These are phyloP conservation scores for Cyathus striatus DNA, from an alignment of 768 basidiomycete genomes.

Conservation along the genomic window DNA sequence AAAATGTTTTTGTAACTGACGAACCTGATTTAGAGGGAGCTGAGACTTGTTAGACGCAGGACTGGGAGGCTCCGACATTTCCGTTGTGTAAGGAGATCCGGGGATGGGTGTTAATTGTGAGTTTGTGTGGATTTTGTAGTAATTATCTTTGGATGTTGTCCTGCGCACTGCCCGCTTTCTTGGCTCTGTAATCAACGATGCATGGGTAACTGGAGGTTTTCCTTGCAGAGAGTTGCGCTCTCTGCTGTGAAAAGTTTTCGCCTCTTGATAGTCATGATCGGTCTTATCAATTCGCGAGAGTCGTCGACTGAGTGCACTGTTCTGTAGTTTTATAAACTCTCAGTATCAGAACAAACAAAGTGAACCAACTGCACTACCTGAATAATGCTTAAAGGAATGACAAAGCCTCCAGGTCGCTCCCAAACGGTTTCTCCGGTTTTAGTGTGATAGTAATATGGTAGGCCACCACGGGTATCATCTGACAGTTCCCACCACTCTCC, in stretches of 20 bases:
- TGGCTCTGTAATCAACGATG: slow-evolving; percentile 10
- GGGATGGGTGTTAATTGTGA: slow-evolving; percentile 60
- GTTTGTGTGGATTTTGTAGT: slow-evolving; percentile 18
- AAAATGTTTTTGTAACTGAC: no score
- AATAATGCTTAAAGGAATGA: slow-evolving; percentile 86
- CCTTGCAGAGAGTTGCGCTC: background rate
- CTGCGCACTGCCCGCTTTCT: slow-evolving; percentile 17
- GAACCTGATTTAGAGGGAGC: no score
- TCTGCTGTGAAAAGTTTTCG: background rate
- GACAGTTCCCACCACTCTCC: slow-evolving; percentile 97
- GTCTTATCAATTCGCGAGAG: slow-evolving; percentile 52
- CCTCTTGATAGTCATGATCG: slow-evolving; percentile 26
- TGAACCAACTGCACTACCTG: slow-evolving; percentile 47
- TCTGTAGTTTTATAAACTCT: slow-evolving; percentile 38
- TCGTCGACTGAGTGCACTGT: slow-evolving; percentile 67
- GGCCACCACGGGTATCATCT: slow-evolving; percentile 77
- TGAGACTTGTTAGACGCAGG: no score
- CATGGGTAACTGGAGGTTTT: slow-evolving; percentile 15
- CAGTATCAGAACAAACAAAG: no score
- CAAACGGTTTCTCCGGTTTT: slow-evolving; percentile 88
- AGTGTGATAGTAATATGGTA: slow-evolving; percentile 94
- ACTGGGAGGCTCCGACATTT: slow-evolving; percentile 55
- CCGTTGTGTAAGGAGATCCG: slow-evolving; percentile 63
- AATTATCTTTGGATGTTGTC: slow-evolving; percentile 23
- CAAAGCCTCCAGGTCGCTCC: slow-evolving; percentile 86